Evolutionary conservation across 495 filamentous ascomycete genomes (phyloP), one percentile per base, ranked within the genome.

Genomic region (Chaetomidium leptoderma): DNA sequence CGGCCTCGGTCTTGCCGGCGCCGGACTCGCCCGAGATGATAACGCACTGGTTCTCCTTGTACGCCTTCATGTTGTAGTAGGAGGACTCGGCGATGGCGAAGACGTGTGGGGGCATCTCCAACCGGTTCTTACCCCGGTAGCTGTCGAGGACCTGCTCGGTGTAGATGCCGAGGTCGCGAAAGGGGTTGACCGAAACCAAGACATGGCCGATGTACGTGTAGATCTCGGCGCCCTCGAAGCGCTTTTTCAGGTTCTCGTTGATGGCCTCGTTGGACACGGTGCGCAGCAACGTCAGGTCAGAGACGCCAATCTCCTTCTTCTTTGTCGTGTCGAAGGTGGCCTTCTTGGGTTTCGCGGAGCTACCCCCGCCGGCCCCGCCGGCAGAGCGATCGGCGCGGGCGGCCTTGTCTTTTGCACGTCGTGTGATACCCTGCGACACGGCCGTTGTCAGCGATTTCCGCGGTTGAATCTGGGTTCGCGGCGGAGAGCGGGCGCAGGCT

Each of bases 141-240:
- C 87, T 90, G 44, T 92, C 82, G 63, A 97, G 85, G 32, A 97
- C 91, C 59, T 83, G 75, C 59, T 97, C 92, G 63, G 92, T 97
- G 76, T 99, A 99, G 72, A 99, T 97, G 54, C 93, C 95, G 79
- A 99, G 81, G 68, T 99, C 95, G 69, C 89, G 85, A 74, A 99
- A 99, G 43, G 95, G 95, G 75, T 99, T 99, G 74, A 99, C 95
- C 27, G 95, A 97, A 62, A 99, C 95, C 80, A 99, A 72, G 72
- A 99, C 95, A 89, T 97, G 92, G 74, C 95, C 95, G 68, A 99
- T 99, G 77, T 99, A 99, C 55, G 95, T 99, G 76, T 99, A 99
- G 70, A 99, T 99, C 76, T 97, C 91, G 61, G 78, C 85, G 79
- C 91, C 90, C 66, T 97, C 89, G 71, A 99, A 99, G 39, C 95